Evolutionary conservation across 345 rosid genomes (phyloP), one percentile per base, ranked within the genome.

Genomic region (Rhodamnia rubescens): DNA sequence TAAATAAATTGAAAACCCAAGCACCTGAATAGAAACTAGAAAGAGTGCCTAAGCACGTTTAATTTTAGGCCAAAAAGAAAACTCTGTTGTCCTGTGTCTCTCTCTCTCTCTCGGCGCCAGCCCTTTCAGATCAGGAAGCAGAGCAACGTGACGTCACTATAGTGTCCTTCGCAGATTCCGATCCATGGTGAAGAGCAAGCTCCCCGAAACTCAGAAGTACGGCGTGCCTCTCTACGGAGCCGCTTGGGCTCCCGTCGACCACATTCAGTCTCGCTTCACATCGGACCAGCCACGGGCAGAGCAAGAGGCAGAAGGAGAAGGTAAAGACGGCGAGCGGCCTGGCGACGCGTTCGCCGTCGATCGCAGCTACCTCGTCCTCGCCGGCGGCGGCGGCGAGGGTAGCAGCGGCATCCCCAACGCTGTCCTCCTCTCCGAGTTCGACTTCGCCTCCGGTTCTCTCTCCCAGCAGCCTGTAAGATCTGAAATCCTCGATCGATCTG

Each of bases 321-420:
- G 54, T 29, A 83, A 84, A 82, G 51, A 74, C 81, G 24, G 50
- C 56, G 69, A 52, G 18, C 75, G 27, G 49, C 52, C 53, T 44
- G 75, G 55, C 7, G 52, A 11, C 58, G 14, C 57, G 18, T 74
- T 83, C 56, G 29, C 83, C n/a, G 21, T 53, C 57, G 83, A 69
- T 69, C 47, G 64, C 58, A 5, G 32, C 90, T 91, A 87, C 89
- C 86, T 92, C 81, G 93, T 93, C 86, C 84, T 95, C 32, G 87
- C 95, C 0, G 99, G 99, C 32, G 99, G 99, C 15, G 98, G 99
- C 0, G 99, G 98, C 15, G 96, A 93, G 84, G 99, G 98, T 53
- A 90, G 89, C 53, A 96, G 91, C 88, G 98, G 99, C 50, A 95
- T 97, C 87, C 93, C 93, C 6, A 97, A 97, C 56, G 95, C 98